Evolutionary conservation across 2,329 filamentous ascomycete genomes (phyloP), one percentile per base, ranked within the genome.

Genomic region (Epichloe festucae): DNA sequence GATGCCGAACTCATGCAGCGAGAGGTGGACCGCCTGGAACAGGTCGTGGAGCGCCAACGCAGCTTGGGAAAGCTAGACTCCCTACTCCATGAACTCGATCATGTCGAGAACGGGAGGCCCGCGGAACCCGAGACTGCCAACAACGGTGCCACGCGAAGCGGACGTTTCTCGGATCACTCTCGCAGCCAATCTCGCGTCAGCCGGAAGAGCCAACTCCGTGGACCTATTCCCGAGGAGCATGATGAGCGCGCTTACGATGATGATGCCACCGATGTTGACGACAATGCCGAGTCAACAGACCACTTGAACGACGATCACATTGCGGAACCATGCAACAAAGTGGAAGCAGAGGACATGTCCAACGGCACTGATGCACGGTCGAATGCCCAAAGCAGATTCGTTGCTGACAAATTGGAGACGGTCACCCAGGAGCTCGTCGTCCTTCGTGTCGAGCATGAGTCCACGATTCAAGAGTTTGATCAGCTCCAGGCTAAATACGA

Each of bases 1-100:
- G 93, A 98, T 64, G 82, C 88, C 57, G 93, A 97, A 65, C 73
- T 96, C 54, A 96, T 98, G 91, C 89, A 95, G 66, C 87, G 91
- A 38, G 93, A 98, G 63, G 87, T 98, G 56, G 88, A 96, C 62
- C 82, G 91, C 36, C 75, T 98, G 12, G 93, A 97, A 67, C 88
- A 95, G 66, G 89, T 98, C 7, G 82, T 98, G 49, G 91, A 97
- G 67, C 87, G 94, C 47, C 93, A 98, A 67, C 81, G 93, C 54
- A 96, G 90, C 65, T 79, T 98, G 3, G 93, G 93, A 41, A 95
- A 96, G 67, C 78, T 98, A 3, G 93, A 98, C 64, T 94, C 86
- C 77, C 77, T 98, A 7, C 78, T 98, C 0, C 84, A 94, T 59
- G 93, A 98, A 62, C 78, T 97, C 10, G 93, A 97, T 61, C 76